A percentile compares a stretch with the other conserved stretches of the same genome.
Evolutionary conservation across 306 rosid genomes (phyloP).

Genomic region (Sechiopsis laciniata): DNA sequence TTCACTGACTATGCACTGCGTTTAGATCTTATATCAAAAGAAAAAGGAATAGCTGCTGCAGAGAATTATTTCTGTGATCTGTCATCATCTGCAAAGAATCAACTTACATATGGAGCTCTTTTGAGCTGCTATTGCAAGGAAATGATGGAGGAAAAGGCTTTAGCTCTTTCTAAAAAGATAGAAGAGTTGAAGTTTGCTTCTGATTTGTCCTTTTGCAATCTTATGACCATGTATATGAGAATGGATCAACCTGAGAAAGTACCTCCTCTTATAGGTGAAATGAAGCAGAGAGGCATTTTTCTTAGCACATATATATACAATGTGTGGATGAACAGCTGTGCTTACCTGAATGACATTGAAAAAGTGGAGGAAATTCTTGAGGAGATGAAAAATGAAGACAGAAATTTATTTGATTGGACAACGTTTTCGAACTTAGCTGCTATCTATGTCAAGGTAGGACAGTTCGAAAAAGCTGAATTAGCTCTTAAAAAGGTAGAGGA

Average conservation of each 20-base stretch:
- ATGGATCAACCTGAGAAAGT: conserved; percentile 52
- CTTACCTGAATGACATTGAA: conserved; percentile 38
- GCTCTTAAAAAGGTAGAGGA: conserved; percentile 49
- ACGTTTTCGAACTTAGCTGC: conserved; percentile 67
- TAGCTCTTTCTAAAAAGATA: conserved; percentile 47
- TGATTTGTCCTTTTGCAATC: conserved; percentile 43
- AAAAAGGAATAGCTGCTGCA: conserved; percentile 58
- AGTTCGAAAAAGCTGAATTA: conserved; percentile 52
- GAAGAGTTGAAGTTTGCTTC: conserved; percentile 37
- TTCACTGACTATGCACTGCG: conserved; percentile 43
- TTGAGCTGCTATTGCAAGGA: conserved; percentile 65
- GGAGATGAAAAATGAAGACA: conserved; percentile 48
- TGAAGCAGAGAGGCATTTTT: conserved; percentile 55
- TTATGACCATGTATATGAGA: conserved; percentile 64
- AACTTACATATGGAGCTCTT: conserved; percentile 58
- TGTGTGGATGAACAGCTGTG: conserved; percentile 72
- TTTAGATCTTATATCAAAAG: conserved; percentile 59
- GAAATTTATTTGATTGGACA: conserved; percentile 41
- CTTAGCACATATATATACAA: conserved; percentile 35
- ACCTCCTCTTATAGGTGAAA: conserved; percentile 34
- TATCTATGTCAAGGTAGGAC: conserved; percentile 55
- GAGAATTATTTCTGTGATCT: conserved; percentile 51
- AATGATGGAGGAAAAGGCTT: conserved; percentile 50
- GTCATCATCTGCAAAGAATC: conserved; percentile 43
- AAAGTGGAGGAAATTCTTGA: conserved; percentile 46